Base-by-base conservation (phyloP, 163 green algal species). In the Coccomyxa subellipsoidea region DNA sequence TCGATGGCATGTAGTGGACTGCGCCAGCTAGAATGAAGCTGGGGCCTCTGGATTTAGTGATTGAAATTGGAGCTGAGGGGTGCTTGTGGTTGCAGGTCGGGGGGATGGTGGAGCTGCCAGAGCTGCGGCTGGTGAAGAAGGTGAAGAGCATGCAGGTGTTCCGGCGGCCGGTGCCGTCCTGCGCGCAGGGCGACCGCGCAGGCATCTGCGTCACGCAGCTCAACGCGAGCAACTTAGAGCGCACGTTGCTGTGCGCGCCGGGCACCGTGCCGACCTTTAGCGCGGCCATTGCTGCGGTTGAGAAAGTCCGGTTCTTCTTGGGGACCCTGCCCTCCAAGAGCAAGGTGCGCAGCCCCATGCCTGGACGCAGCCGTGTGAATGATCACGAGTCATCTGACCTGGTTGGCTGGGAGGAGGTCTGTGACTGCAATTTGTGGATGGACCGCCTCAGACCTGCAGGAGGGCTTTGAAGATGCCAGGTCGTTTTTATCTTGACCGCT, bases 121-220 rank as follows among this genome's bases (percentile, higher is more conserved):
- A 89, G 7, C 87, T 97, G 0, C 93, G 93, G 77, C 39, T 94
- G 31, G 80, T 87, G 79, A 87, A 89, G 66, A 97, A 97, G 85
- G 88, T 98, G 21, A 95, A 96, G 82, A 95, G 88, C 81, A 73
- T 73, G 66, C 66, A 73, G 66, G 91, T 95, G 86, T 97, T 97
- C 89, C 86, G 85, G 38, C 40, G 85, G 54, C 89, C 93, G 8
- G 92, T 96, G 31, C 69, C 77, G 15, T 12, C 53, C 27, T 81
- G 77, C 47, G 25, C n/a, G 31, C 47, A 72, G 27, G 95, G 95
- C 1, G 95, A 98, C 85, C 81, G 95, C 0, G 88, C 93, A 8
- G 96, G 92, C 23, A 88, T 99, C 2, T 98, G 94, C 78, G 91
- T 98, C 12, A 94, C 95, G 0, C 89, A 97, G 83, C 92, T 99